A percentile compares a stretch with the other conserved stretches of the same genome.
phyloP scores from a whole-genome alignment of 805 yeast species.

The Torulaspora gathmanii region DNA sequence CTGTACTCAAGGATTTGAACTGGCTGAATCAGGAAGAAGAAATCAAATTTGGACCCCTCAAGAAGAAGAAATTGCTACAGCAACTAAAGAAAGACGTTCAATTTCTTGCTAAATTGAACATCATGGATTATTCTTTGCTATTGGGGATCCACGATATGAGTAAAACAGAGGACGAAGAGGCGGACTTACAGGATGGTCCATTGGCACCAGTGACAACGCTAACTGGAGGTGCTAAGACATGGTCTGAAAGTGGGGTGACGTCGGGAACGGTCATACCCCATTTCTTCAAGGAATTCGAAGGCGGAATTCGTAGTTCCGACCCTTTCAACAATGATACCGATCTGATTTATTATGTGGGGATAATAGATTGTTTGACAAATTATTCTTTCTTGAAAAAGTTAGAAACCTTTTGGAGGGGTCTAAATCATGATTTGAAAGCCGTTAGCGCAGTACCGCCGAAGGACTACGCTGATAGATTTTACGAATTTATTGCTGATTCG shows the following conservation, averaged over 20 bases:
- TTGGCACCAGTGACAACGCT: conserved; percentile 4
- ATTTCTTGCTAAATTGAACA: conserved; percentile 67
- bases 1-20: conserved; percentile 79
- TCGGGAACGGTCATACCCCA: conserved; percentile 22
- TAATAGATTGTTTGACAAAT: conserved; percentile 87
- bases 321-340: conserved; percentile 46
- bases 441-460: conserved; percentile 87
- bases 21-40: conserved; percentile 67
- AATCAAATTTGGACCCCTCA: conserved; percentile 72
- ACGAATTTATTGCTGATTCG: conserved; percentile 55
- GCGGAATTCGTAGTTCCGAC: conserved; percentile 76
- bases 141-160: conserved; percentile 80
- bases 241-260: conserved; percentile 1
- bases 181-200: conserved; percentile 2
- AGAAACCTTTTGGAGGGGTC: conserved; percentile 80
- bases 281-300: conserved; percentile 70
- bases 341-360: conserved; percentile 82
- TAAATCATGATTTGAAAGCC: conserved; percentile 61
- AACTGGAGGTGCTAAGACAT: conserved; percentile 2
- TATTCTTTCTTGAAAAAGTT: conserved; percentile 67
- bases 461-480: conserved; percentile 86
- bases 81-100: conserved; percentile 75
- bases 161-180: conserved; percentile 41
- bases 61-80: conserved; percentile 51
- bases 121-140: conserved; percentile 92